These are phyloP conservation scores for Diaporthe citrichinensis DNA, from an alignment of 2,329 filamentous ascomycete species.

Conservation along the genomic window DNA sequence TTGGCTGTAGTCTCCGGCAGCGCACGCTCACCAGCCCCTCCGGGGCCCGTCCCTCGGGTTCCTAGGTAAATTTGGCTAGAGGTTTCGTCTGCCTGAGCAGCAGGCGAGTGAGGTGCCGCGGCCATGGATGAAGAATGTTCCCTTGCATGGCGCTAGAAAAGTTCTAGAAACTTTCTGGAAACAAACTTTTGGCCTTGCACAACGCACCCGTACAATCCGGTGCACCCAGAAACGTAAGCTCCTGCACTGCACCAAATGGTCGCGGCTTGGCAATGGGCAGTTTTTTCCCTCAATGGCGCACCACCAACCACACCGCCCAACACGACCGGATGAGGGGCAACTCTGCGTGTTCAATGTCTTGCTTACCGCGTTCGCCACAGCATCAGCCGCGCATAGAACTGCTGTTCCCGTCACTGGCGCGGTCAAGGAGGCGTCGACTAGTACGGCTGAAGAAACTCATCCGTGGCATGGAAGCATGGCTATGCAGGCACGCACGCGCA, in stretches of 20 bases:
- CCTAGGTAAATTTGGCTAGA: conserved; percentile 14
- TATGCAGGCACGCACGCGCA: background rate
- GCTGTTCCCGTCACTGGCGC: conserved; percentile 15
- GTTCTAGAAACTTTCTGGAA: conserved; percentile 29
- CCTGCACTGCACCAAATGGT: background rate
- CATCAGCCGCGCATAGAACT: conserved; percentile 27
- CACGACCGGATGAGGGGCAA: conserved; percentile 1
- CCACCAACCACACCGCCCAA: background rate
- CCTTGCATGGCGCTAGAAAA: conserved; percentile 27
- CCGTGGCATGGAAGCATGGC: background rate
- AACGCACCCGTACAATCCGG: background rate
- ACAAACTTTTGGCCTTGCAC: conserved; percentile 5
- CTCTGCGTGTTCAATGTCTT: background rate
- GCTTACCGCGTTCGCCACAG: conserved; percentile 15
- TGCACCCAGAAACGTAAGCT: background rate
- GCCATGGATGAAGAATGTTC: background rate
- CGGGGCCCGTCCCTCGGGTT: background rate
- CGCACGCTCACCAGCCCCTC: background rate
- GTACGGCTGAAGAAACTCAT: conserved; percentile 3
- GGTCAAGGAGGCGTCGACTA: conserved; percentile 16
- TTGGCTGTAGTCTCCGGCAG: conserved; percentile 2
- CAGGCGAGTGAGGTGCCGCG: conserved; percentile 2
- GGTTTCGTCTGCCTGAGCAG: background rate
- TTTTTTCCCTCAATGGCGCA: background rate
- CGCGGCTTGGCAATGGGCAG: conserved; percentile 6